Evolutionary conservation across 208 protist species (phyloP), one percentile per base, ranked within the genome.

Genomic region (Trypanosoma melophagium): DNA sequence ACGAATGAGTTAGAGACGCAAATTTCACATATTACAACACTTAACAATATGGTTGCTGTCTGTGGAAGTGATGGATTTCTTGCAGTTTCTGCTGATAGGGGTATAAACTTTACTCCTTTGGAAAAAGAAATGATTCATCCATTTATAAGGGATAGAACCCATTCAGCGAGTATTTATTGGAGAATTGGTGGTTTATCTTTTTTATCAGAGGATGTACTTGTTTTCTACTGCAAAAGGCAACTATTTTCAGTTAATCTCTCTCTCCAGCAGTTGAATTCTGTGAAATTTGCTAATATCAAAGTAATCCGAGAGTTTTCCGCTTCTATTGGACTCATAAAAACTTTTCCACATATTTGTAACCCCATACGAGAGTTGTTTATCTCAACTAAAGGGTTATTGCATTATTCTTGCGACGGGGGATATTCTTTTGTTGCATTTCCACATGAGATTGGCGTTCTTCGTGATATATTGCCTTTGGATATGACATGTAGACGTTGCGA

Each of bases 71-170:
- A 64, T 35, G 76, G 69, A 22, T 84, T 88, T 57, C 69, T 94
- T n/a, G 75, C 77, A 10, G 73, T 92, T 52, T 92, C 85, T 2
- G 73, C 64, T n/a, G 80, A 94, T 58, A 74, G 80, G 24, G 88
- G 88, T 45, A 75, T 92, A 12, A 81, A 63, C 1, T 91, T 91
- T 71, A 38, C 19, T 19, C 40, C 7, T 14, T 25, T 83, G 17
- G 59, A 69, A 22, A 58, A 60, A 55, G 64, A 68, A 21, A 24
- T 63, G 22, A 28, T 74, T 35, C 10, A 61, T 35, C 31, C 56
- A 2, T 69, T 54, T 54, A 49, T 62, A 12, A 55, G 54, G 14
- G 35, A 59, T 45, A 49, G 42, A 40, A 19, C 41, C 5, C 9
- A 50, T 42, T 47, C 25, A 31, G 12, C 50, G 0, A 38, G 45